Conservation (phyloP, 2,329 filamentous ascomycete species). For the Elsinoe necatrix region DNA sequence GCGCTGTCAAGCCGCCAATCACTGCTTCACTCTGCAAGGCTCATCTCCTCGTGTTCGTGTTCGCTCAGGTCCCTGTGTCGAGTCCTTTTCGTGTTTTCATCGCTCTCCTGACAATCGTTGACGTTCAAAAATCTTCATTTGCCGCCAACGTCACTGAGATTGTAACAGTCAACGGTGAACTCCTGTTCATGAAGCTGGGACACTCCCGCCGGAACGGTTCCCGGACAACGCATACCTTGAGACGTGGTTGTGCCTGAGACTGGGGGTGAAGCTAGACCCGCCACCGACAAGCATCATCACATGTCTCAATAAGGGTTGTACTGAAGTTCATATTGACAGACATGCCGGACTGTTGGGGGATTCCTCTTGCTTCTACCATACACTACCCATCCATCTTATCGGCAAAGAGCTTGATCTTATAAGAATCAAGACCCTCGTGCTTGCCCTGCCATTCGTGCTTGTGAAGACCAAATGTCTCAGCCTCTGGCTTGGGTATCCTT, state of each 20-base stretch:
- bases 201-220: not conserved
- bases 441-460: conserved; percentile 38
- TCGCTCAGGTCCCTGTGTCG: not conserved
- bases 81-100: not conserved
- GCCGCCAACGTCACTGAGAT: not conserved
- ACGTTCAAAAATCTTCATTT: not conserved
- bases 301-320: not conserved
- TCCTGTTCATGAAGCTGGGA: conserved; percentile 2
- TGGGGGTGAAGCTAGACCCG: not conserved
- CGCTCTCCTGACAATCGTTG: not conserved
- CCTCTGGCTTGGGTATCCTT: conserved; percentile 39
- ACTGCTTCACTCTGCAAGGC: not conserved
- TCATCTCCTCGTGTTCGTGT: conserved; percentile 12
- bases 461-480: conserved; percentile 38
- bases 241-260: conserved; percentile 1
- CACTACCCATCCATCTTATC: conserved; percentile 13
- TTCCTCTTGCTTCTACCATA: not conserved
- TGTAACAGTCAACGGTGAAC: conserved; percentile 12
- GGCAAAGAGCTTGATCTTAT: conserved; percentile 28
- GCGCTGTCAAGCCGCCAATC: conserved; percentile 11
- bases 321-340: not conserved
- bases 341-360: not conserved
- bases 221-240: conserved; percentile 2
- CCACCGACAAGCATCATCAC: not conserved
- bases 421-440: conserved; percentile 32